A percentile compares a stretch with the other conserved stretches of the same genome.
Conservation (phyloP, 2,329 filamentous ascomycete genomes). For the Fusarium liriodendri region DNA sequence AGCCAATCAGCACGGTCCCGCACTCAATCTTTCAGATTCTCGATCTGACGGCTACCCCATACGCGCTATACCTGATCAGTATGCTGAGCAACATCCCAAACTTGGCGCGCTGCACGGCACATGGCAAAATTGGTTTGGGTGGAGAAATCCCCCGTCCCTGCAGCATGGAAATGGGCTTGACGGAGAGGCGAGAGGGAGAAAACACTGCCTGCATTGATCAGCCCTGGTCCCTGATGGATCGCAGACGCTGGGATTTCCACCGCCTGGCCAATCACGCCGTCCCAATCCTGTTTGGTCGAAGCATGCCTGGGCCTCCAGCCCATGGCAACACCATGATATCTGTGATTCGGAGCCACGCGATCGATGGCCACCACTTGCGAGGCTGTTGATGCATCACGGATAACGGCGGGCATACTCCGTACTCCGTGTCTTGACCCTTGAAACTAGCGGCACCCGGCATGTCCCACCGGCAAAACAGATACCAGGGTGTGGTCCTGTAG, state of each 20-base stretch:
- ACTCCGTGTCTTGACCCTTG: constrained; percentile 4
- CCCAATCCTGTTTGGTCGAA: background rate
- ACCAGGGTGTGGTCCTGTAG: background rate
- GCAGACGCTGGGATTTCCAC: background rate
- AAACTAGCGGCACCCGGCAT: background rate
- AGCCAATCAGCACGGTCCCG: constrained; percentile 25
- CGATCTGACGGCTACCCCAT: constrained; percentile 34
- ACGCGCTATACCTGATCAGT: constrained; percentile 35
- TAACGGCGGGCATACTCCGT: constrained; percentile 1
- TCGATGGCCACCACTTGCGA: constrained; percentile 1
- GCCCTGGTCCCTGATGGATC: background rate
- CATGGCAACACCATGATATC: background rate
- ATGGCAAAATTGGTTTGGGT: constrained; percentile 23
- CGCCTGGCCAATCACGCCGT: background rate
- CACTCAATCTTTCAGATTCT: constrained; percentile 34
- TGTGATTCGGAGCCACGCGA: constrained; percentile 1
- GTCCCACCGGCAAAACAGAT: background rate
- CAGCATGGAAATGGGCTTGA: constrained; percentile 9
- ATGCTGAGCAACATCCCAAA: constrained; percentile 34
- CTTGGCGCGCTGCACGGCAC: constrained; percentile 31
- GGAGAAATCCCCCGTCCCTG: constrained; percentile 28
- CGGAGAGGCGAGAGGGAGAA: constrained; percentile 9
- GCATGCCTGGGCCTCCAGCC: background rate
- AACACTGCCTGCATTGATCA: constrained; percentile 25
- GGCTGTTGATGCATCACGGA: constrained; percentile 1